These are phyloP conservation scores for Aspergillus coremiiformis DNA, from an alignment of 495 filamentous ascomycete species.

Conservation along the genomic window DNA sequence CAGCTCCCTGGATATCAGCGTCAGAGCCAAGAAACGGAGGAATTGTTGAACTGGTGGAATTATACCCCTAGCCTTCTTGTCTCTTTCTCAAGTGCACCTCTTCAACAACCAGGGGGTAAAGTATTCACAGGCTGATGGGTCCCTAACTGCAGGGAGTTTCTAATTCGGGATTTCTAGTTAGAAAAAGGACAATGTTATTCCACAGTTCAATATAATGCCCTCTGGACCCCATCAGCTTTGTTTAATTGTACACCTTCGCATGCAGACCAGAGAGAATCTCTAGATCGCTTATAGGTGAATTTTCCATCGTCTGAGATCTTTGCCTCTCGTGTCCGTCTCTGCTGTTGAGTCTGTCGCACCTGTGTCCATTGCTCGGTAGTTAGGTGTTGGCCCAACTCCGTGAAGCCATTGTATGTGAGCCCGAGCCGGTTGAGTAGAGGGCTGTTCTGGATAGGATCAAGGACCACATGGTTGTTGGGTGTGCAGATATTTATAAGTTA, in stretches of 20 bases:
- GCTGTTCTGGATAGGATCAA: conserved; percentile 39
- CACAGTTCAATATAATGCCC: no score
- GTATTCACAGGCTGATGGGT: no score
- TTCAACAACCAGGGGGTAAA: no score
- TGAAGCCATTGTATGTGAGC: conserved; percentile 27
- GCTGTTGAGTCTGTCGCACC: conserved; percentile 34
- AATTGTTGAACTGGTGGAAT: not conserved
- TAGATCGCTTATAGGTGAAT: conserved; percentile 30
- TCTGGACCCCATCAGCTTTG: no score
- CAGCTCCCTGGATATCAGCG: no score
- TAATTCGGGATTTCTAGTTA: no score
- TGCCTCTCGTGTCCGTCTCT: conserved; percentile 33
- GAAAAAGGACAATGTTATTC: no score
- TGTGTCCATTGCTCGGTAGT: conserved; percentile 32
- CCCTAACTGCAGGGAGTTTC: no score
- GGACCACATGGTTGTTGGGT: conserved; percentile 30
- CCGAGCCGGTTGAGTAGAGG: conserved; percentile 37
- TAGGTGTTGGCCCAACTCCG: conserved; percentile 27
- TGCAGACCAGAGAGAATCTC: conserved; percentile 43
- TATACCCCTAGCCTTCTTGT: not conserved
- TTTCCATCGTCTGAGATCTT: conserved; percentile 35
- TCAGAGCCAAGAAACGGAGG: not conserved
- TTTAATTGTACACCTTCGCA: conserved; percentile 38
- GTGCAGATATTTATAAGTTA: conserved; percentile 3
- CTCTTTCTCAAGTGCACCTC: no score